Conservation (phyloP, 768 basidiomycete genomes). For the Mycena sanguinolenta region DNA sequence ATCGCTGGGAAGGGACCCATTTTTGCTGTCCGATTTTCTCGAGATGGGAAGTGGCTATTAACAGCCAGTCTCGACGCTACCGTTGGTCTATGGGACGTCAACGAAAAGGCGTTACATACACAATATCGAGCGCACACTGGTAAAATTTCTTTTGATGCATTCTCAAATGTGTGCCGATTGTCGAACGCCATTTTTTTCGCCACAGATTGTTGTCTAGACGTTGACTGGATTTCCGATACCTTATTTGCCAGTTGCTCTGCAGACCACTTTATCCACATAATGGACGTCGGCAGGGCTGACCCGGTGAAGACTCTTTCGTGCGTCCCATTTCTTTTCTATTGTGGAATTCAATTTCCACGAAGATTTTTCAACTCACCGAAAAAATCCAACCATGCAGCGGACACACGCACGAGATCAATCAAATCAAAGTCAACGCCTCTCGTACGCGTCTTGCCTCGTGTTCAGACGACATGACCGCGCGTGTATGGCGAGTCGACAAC, state of each 20-base stretch:
- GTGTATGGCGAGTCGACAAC: slow-evolving; percentile 79
- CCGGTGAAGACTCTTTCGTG: slow-evolving; percentile 76
- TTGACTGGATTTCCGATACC: slow-evolving; percentile 82
- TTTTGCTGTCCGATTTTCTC: slow-evolving; percentile 84
- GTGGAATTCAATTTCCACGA: neutral
- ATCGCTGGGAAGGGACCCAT: slow-evolving; percentile 77
- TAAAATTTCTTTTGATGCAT: slow-evolving; percentile 50
- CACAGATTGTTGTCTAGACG: slow-evolving; percentile 82
- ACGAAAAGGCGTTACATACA: slow-evolving; percentile 67
- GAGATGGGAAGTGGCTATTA: slow-evolving; percentile 76
- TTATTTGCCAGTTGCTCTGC: slow-evolving; percentile 83
- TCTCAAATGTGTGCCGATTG: slow-evolving; percentile 10
- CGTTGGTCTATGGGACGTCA: slow-evolving; percentile 84
- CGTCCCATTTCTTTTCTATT: slow-evolving; percentile 42
- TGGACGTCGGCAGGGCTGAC: slow-evolving; percentile 64
- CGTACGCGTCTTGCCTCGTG: slow-evolving; percentile 81
- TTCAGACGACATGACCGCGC: slow-evolving; percentile 84
- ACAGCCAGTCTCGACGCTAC: slow-evolving; percentile 86
- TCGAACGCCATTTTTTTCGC: slow-evolving; percentile 7
- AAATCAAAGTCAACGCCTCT: slow-evolving; percentile 77
- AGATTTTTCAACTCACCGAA: slow-evolving; percentile 22
- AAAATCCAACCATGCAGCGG: slow-evolving; percentile 59
- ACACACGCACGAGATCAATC: slow-evolving; percentile 83
- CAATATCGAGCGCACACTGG: slow-evolving; percentile 79
- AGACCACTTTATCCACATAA: slow-evolving; percentile 73